Evolutionary conservation across 371 early-diverging fungal species (phyloP), one percentile per base, ranked within the genome.

Genomic region (Mucor velutinosus): DNA sequence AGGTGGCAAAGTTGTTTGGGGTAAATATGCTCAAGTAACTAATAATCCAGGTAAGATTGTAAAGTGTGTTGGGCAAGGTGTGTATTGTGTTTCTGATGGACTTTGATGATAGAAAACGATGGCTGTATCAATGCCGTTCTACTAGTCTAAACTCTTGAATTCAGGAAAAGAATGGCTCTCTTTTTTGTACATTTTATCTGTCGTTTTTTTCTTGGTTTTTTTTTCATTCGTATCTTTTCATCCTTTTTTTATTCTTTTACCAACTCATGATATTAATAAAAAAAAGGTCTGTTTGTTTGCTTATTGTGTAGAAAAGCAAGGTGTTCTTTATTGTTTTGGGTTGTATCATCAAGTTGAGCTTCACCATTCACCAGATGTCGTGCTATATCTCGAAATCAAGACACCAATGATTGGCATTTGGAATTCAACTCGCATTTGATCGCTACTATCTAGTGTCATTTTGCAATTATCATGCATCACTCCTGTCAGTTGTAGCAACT

Each of bases 1-100:
- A 43, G 89, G 92, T 75, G 99, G 99, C 66, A 99, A 99, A 85
- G 98, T 99, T 65, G 97, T 99, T 19, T 99, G 99, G 99, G 99
- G 99, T 73, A 99, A 99, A 87, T 99, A 99, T 83, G 98, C 99
- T 17, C 99, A 99, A 87, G 91, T 97, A 17, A 96, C 95, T 15
- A 96, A 96, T 77, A 92, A 95, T 77, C 97, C 97, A 45, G 75
- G 95, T 94, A 78, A 87, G 84, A 11, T 4, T 23, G 19, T 21
- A 27, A 51, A 8, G 30, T 35, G 29, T 19, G 30, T 33, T 19
- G 4, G 4, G 7, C 17, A 3, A 23, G 4, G 10, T n/a, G 27
- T 58, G 3, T n/a, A 15, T 59, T 7, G 1, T n/a, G 15, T 39
- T 58, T 43, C 27, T 57, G 10, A 60, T 47, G 39, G 49, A 11